phyloP scores from a whole-genome alignment of 441 rosid genomes.

The Breynia disticha region DNA sequence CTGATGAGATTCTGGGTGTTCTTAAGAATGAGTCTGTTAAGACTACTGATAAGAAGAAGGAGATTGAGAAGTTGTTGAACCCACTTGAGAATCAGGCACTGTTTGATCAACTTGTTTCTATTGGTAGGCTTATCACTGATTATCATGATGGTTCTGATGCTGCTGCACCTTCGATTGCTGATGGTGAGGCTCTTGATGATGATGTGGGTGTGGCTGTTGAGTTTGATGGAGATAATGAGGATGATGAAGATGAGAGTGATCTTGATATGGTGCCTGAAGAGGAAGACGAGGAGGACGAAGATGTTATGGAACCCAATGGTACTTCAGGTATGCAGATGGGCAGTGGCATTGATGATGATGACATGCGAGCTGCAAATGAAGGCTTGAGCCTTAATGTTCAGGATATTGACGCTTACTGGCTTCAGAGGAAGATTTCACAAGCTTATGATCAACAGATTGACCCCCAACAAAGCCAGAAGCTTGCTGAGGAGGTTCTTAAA shows the following conservation, averaged over 20 bases:
- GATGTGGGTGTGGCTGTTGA: slow-evolving; percentile 91
- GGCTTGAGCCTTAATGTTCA: slow-evolving; percentile 73
- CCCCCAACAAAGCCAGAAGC: slow-evolving; percentile 72
- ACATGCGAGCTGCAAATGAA: slow-evolving; percentile 52
- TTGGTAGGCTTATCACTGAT: slow-evolving; percentile 74
- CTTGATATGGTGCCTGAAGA: slow-evolving; percentile 60
- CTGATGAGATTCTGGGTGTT: slow-evolving; percentile 86
- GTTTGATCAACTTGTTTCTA: slow-evolving; percentile 74
- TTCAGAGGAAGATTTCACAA: slow-evolving; percentile 83
- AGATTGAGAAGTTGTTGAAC: slow-evolving; percentile 73
- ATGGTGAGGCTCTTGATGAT: slow-evolving; percentile 79
- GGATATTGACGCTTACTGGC: slow-evolving; percentile 97
- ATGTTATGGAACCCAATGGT: slow-evolving; percentile 40
- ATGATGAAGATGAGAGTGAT: slow-evolving; percentile 85
- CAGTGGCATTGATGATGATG: slow-evolving; percentile 70
- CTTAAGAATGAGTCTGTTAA: slow-evolving; percentile 56
- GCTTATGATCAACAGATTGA: slow-evolving; percentile 78
- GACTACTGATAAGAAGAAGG: slow-evolving; percentile 74
- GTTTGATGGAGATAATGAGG: slow-evolving; percentile 73
- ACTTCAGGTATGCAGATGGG: slow-evolving; percentile 84
- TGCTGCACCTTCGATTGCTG: slow-evolving; percentile 29
- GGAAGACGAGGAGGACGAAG: slow-evolving; percentile 82
- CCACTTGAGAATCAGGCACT: slow-evolving; percentile 25
- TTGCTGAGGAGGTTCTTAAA: slow-evolving; percentile 87
- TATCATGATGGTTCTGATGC: slow-evolving; percentile 68